These are phyloP conservation scores for Thuja plicata DNA, from an alignment of 83 land plant species.

Conservation along the genomic window DNA sequence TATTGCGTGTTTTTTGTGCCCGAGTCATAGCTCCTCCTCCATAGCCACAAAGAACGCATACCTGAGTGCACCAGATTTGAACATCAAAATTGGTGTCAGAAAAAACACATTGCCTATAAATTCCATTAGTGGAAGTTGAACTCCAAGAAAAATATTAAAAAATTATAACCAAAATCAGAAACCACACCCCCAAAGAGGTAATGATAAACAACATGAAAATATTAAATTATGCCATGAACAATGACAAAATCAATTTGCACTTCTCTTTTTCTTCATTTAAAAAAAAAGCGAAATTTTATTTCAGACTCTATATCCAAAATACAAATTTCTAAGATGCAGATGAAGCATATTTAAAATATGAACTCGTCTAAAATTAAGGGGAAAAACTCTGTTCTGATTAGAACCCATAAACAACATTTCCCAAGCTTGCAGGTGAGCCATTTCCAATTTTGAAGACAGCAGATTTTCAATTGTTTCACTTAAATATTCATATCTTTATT, in stretches of 20 bases:
- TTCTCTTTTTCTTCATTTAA: not conserved
- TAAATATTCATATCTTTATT: too few relatives aligned
- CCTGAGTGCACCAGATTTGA: conserved; percentile 31
- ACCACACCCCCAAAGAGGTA: not conserved
- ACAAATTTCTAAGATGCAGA: too few relatives aligned
- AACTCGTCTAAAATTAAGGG: too few relatives aligned
- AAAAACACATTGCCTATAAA: not conserved
- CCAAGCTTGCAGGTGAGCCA: too few relatives aligned
- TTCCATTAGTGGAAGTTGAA: not conserved
- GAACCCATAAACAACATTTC: too few relatives aligned
- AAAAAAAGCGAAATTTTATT: not conserved
- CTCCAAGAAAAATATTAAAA: not conserved
- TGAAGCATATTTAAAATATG: too few relatives aligned
- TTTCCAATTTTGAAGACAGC: too few relatives aligned
- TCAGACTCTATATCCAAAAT: not conserved
- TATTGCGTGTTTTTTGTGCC: conserved; percentile 47
- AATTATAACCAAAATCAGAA: not conserved
- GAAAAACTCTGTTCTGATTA: too few relatives aligned
- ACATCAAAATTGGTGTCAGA: not conserved
- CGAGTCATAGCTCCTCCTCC: conserved; percentile 88
- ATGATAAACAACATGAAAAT: not conserved
- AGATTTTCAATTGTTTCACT: too few relatives aligned
- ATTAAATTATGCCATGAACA: not conserved
- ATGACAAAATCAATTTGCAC: not conserved
- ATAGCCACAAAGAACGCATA: conserved; percentile 88